phyloP scores from a whole-genome alignment of 176 grass and related monocot species.

The Dendrocalamus sinicus region DNA sequence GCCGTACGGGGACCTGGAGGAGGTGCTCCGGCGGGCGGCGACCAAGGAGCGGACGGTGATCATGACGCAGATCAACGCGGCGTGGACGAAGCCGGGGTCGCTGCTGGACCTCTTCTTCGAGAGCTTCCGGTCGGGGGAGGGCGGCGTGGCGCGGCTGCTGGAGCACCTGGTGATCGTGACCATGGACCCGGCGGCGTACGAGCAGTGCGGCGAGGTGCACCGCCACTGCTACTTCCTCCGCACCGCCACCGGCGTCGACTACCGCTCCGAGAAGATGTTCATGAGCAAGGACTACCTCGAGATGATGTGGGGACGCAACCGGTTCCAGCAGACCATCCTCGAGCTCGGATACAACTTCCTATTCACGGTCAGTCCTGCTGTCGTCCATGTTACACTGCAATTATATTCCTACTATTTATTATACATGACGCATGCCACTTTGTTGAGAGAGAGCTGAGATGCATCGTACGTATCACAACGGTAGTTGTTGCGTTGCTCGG shows the following conservation, averaged over 20 bases:
- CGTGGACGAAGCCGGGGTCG: conserved; percentile 74
- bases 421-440: not conserved
- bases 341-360: conserved; percentile 89
- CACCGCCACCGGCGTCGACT: conserved; percentile 61
- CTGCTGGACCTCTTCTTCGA: conserved; percentile 94
- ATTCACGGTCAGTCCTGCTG: conserved; percentile 59
- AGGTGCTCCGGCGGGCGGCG: conserved; percentile 68
- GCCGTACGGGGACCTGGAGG: conserved; percentile 62
- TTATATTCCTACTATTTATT: not conserved
- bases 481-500: no score
- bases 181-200: conserved; percentile 86
- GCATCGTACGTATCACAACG: no score
- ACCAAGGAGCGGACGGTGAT: conserved; percentile 80
- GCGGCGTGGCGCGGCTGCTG: conserved; percentile 66
- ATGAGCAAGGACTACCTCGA: conserved; percentile 92
- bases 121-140: conserved; percentile 69
- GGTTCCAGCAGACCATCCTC: conserved; percentile 80
- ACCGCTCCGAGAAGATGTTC: conserved; percentile 78
- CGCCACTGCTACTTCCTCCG: conserved; percentile 76
- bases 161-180: conserved; percentile 86
- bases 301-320: conserved; percentile 87
- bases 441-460: no score
- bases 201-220: conserved; percentile 68
- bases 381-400: no score
- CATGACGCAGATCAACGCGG: conserved; percentile 87